Conservation (phyloP, 257 asterid species). For the Solanum chmielewskii region DNA sequence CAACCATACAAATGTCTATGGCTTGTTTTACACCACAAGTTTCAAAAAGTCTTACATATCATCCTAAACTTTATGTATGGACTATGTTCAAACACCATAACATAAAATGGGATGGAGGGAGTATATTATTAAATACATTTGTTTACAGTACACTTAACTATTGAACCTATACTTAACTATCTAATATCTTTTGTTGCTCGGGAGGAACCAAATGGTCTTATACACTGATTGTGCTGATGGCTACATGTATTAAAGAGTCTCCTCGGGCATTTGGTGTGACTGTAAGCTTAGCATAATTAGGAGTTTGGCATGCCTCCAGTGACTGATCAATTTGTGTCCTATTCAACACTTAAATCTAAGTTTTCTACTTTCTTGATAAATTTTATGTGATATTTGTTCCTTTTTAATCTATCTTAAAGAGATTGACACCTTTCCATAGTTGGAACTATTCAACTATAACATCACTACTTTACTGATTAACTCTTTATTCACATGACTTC, state of each 20-base stretch:
- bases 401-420: not conserved
- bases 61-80: not conserved
- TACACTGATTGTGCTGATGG: not conserved
- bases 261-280: not conserved
- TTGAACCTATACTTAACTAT: not conserved
- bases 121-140: not conserved
- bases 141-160: not conserved
- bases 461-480: not conserved
- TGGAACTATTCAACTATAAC: not conserved
- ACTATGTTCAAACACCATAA: not conserved
- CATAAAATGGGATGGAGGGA: not conserved
- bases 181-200: not conserved
- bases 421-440: not conserved
- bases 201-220: not conserved
- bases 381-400: not conserved
- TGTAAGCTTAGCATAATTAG: not conserved
- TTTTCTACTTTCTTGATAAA: not conserved
- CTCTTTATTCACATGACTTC: not conserved
- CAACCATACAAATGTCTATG: not conserved
- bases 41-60: not conserved
- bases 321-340: not conserved
- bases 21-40: not conserved
- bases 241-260: not conserved
- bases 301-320: not conserved
- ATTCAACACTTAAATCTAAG: not conserved